Conservation (phyloP, 1,284 basidiomycete species). For the Boletus holoroseus region DNA sequence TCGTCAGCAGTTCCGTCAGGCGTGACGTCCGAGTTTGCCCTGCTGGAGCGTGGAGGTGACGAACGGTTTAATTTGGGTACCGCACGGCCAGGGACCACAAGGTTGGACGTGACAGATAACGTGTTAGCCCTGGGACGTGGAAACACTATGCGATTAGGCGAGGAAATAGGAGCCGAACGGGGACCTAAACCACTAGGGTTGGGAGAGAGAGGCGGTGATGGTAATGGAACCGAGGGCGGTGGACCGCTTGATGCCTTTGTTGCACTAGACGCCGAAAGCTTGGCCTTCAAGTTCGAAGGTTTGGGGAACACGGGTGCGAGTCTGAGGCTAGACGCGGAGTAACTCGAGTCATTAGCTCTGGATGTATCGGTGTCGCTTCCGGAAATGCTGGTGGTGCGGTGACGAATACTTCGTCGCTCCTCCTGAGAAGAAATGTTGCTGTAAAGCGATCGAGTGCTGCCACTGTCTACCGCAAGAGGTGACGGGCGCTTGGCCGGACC, state of each 20-base stretch:
- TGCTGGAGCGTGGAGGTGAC: slow-evolving; percentile 8
- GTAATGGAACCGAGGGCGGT: slow-evolving; percentile 29
- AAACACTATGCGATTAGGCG: slow-evolving; percentile 22
- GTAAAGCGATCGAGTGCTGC: slow-evolving; percentile 5
- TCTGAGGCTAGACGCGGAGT: slow-evolving; percentile 13
- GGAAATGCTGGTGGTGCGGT: slow-evolving; percentile 24
- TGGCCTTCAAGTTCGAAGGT: slow-evolving; percentile 20
- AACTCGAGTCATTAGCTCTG: slow-evolving; percentile 19
- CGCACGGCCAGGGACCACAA: slow-evolving; percentile 17
- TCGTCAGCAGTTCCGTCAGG: slow-evolving; percentile 25
- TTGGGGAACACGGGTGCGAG: slow-evolving; percentile 12
- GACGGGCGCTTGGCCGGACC: slow-evolving; percentile 14
- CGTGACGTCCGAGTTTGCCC: slow-evolving; percentile 11
- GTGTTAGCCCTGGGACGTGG: slow-evolving; percentile 31
- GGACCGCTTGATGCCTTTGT: slow-evolving; percentile 22
- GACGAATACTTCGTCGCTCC: slow-evolving; percentile 15
- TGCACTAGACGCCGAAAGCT: slow-evolving; percentile 7
- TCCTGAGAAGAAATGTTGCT: slow-evolving; percentile 21
- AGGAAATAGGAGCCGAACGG: slow-evolving; percentile 16
- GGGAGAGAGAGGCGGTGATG: slow-evolving; percentile 24
- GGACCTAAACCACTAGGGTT: slow-evolving; percentile 1
- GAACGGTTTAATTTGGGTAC: slow-evolving; percentile 12
- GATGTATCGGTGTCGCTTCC: slow-evolving; percentile 32
- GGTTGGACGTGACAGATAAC: slow-evolving; percentile 29
- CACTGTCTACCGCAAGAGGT: slow-evolving; percentile 14